phyloP scores from a whole-genome alignment of 768 basidiomycete genomes.

The Ramaria sp. region DNA sequence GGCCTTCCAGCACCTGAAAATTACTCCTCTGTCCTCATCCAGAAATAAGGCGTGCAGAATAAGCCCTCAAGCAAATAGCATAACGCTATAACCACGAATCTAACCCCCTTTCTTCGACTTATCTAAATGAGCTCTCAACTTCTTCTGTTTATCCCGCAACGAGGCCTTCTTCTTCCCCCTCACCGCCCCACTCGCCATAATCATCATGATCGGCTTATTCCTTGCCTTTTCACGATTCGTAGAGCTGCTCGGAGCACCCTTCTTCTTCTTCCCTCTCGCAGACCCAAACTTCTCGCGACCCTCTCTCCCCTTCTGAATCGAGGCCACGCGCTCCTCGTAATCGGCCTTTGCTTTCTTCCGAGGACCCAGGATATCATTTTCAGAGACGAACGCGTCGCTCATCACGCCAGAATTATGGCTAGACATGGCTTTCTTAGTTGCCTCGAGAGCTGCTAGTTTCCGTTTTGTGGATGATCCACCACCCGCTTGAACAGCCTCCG shows the following conservation, averaged over 20 bases:
- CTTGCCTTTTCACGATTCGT: conserved; percentile 89
- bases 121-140: conserved; percentile 65
- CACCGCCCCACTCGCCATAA: conserved; percentile 66
- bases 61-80: no score
- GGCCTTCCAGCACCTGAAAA: no score
- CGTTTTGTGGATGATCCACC: conserved; percentile 67
- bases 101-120: conserved; percentile 44
- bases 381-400: conserved; percentile 64
- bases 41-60: no score
- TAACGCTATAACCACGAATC: not conserved
- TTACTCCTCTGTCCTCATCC: no score
- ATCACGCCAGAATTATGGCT: conserved; percentile 23
- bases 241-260: conserved; percentile 68
- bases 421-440: conserved; percentile 42
- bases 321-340: conserved; percentile 89
- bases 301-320: conserved; percentile 86
- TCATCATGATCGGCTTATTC: conserved; percentile 96
- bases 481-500: conserved; percentile 53
- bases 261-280: conserved; percentile 84
- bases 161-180: conserved; percentile 75
- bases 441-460: conserved; percentile 75
- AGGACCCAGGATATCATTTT: conserved; percentile 86
- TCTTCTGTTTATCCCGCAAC: conserved; percentile 71
- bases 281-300: conserved; percentile 91
- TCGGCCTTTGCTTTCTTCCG: conserved; percentile 88